These are phyloP conservation scores for Aspergillus hancockii DNA, from an alignment of 495 filamentous ascomycete species.

Conservation along the genomic window DNA sequence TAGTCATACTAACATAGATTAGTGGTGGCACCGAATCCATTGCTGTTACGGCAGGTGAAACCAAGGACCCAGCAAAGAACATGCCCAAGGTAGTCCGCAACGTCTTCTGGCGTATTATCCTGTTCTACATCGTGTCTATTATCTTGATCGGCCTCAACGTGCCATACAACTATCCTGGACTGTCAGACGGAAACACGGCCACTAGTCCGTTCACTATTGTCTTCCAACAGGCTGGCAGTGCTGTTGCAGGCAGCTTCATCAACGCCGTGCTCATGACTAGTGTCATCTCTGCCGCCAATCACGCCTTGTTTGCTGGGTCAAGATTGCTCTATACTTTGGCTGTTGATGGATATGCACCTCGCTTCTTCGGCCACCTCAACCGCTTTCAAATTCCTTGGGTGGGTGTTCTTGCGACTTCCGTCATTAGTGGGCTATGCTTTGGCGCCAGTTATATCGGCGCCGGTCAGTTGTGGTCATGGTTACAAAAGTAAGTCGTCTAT, in stretches of 20 bases:
- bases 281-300: conserved; percentile 54
- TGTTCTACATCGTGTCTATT: conserved; percentile 54
- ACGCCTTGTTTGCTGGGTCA: conserved; percentile 56
- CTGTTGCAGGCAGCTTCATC: conserved; percentile 53
- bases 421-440: conserved; percentile 59
- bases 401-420: conserved; percentile 55
- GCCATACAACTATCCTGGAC: conserved; percentile 50
- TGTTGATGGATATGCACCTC: conserved; percentile 46
- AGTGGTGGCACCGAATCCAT: conserved; percentile 58
- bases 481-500: conserved; percentile 46
- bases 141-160: conserved; percentile 54
- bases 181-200: conserved; percentile 38
- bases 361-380: conserved; percentile 51
- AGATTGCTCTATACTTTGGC: conserved; percentile 53
- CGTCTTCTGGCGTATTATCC: conserved; percentile 55
- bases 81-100: conserved; percentile 53
- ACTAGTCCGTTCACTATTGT: conserved; percentile 57
- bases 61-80: conserved; percentile 47
- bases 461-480: conserved; percentile 58
- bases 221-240: conserved; percentile 50
- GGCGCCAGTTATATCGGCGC: conserved; percentile 63
- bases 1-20: conserved; percentile 8
- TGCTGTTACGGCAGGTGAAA: conserved; percentile 57
- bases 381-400: conserved; percentile 60
- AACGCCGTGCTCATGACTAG: conserved; percentile 59